These are phyloP conservation scores for Pestalotiopsis sp. DNA, from an alignment of 2,329 filamentous ascomycete genomes.

Conservation along the genomic window DNA sequence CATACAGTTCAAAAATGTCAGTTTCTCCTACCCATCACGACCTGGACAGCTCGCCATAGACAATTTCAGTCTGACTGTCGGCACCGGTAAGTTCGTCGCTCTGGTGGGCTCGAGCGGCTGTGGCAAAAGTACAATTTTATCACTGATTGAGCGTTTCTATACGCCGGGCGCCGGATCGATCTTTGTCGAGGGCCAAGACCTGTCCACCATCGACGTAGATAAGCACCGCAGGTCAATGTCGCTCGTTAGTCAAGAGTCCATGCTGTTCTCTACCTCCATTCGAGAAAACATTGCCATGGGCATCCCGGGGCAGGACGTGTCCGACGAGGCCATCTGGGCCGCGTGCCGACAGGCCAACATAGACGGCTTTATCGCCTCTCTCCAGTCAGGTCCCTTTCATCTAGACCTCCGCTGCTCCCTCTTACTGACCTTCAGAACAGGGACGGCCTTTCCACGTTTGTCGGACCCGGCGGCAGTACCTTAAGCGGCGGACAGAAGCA, in stretches of 20 bases:
- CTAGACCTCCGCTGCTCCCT: neutral
- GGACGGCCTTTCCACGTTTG: conserved; percentile 3
- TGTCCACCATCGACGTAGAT: conserved; percentile 57
- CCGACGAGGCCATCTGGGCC: conserved; percentile 49
- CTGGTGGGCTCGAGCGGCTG: conserved; percentile 68
- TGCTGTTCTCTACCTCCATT: conserved; percentile 60
- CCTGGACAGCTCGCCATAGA: conserved; percentile 43
- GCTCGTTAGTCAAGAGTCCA: conserved; percentile 72
- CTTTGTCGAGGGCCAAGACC: conserved; percentile 59
- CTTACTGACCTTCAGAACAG: neutral
- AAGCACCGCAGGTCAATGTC: conserved; percentile 65
- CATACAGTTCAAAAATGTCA: conserved; percentile 54
- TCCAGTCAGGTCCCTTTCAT: neutral
- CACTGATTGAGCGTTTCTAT: conserved; percentile 68
- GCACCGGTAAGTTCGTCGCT: conserved; percentile 67
- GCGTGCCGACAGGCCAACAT: conserved; percentile 64
- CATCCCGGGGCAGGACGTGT: conserved; percentile 52
- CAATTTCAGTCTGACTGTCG: conserved; percentile 60
- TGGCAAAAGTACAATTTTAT: conserved; percentile 70
- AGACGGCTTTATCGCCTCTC: conserved; percentile 63
- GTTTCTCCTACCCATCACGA: conserved; percentile 60
- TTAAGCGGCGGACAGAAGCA: conserved; percentile 9
- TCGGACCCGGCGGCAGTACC: neutral
- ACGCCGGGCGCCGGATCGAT: conserved; percentile 63
- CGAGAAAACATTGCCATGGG: conserved; percentile 69